Conservation (phyloP, 805 yeast genomes). For the Lachancea cidri region DNA sequence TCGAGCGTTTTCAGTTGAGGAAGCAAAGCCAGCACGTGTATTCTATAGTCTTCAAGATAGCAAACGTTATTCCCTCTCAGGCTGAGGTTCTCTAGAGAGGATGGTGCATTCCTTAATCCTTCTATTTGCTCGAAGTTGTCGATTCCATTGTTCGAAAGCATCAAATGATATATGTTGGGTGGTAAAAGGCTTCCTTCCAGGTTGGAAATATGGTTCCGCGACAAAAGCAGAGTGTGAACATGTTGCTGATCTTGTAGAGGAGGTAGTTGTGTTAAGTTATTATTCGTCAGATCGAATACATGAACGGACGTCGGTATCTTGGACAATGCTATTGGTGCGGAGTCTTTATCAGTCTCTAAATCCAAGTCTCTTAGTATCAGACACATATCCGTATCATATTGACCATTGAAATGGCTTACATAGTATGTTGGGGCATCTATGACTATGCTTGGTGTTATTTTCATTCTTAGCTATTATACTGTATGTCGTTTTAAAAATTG, state of each 20-base stretch:
- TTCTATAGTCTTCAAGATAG: conserved; percentile 48
- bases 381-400: conserved; percentile 23
- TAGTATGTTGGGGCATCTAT: conserved; percentile 46
- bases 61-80: conserved; percentile 58
- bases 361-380: conserved; percentile 29
- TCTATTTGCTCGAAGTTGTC: conserved; percentile 46
- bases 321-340: conserved; percentile 38
- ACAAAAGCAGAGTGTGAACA: conserved; percentile 48
- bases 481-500: too few relatives aligned
- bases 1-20: conserved; percentile 67
- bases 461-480: too few relatives aligned
- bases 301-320: conserved; percentile 42
- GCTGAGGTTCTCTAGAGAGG: conserved; percentile 43
- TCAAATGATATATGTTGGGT: conserved; percentile 41
- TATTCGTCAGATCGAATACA: conserved; percentile 72
- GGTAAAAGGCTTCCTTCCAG: conserved; percentile 35
- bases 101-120: conserved; percentile 37
- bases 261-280: conserved; percentile 56
- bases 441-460: conserved; percentile 47
- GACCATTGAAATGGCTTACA: conserved; percentile 36
- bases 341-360: conserved; percentile 38
- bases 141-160: conserved; percentile 46
- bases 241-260: conserved; percentile 40
- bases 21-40: conserved; percentile 51
- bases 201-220: conserved; percentile 52